These are phyloP conservation scores for Sugiyamaella chiloensis DNA, from an alignment of 805 yeast species.

Conservation along the genomic window DNA sequence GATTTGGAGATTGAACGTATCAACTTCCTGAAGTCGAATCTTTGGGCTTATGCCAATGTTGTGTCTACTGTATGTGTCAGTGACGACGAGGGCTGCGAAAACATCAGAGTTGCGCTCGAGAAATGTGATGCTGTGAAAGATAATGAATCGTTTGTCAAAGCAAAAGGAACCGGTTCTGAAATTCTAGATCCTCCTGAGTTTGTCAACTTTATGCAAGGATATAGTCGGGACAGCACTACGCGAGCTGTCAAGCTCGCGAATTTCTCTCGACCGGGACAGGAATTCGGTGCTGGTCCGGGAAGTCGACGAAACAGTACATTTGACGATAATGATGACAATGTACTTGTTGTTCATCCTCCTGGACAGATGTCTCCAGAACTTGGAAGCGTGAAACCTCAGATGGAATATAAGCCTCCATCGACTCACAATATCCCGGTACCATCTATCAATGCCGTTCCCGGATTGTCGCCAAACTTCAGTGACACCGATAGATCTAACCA, in stretches of 20 bases:
- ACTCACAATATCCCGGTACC: background rate
- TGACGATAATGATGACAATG: slow-evolving; percentile 5
- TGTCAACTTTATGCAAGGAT: slow-evolving; percentile 54
- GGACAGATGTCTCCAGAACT: slow-evolving; percentile 5
- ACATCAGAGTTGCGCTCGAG: slow-evolving; percentile 63
- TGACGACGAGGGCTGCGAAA: slow-evolving; percentile 74
- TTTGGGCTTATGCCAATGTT: slow-evolving; percentile 77
- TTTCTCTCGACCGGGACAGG: slow-evolving; percentile 28
- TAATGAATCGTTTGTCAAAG: slow-evolving; percentile 49
- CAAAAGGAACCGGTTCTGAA: slow-evolving; percentile 62
- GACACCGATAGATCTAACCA: slow-evolving; percentile 21
- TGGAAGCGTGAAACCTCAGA: background rate
- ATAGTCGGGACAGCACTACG: slow-evolving; percentile 31
- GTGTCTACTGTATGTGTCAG: slow-evolving; percentile 73
- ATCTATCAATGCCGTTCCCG: slow-evolving; percentile 16
- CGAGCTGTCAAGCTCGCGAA: slow-evolving; percentile 34
- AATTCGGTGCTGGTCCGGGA: slow-evolving; percentile 8
- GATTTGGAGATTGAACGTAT: slow-evolving; percentile 69
- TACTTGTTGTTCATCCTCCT: slow-evolving; percentile 3
- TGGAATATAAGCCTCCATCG: background rate
- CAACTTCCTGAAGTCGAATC: slow-evolving; percentile 61
- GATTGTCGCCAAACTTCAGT: slow-evolving; percentile 7
- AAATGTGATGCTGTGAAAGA: slow-evolving; percentile 62
- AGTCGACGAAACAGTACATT: background rate
- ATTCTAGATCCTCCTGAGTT: slow-evolving; percentile 60